These are phyloP conservation scores for Melampsora abietis-canadensis DNA, from an alignment of 1,284 basidiomycete genomes.

Conservation along the genomic window DNA sequence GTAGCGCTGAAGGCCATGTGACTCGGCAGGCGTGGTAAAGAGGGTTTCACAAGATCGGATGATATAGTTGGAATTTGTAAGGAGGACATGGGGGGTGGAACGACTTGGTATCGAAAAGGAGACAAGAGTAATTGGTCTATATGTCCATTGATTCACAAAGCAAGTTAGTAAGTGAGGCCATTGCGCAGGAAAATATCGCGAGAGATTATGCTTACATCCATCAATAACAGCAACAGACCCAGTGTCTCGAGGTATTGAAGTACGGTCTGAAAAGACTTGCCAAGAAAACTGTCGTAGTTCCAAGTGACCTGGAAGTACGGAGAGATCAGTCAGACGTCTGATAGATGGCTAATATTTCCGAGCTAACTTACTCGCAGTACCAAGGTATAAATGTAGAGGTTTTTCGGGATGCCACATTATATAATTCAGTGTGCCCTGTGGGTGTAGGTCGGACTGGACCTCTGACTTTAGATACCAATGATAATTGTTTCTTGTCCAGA, in stretches of 20 bases:
- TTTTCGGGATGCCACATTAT: slow-evolving; percentile 85
- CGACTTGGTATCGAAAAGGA: slow-evolving; percentile 86
- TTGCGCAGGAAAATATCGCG: not conserved
- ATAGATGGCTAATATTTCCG: slow-evolving; percentile 57
- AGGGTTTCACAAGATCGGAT: slow-evolving; percentile 9
- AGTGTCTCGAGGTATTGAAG: slow-evolving; percentile 69
- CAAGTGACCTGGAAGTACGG: slow-evolving; percentile 58
- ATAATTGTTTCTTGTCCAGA: slow-evolving; percentile 94
- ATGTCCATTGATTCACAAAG: slow-evolving; percentile 19
- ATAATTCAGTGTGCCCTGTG: slow-evolving; percentile 62
- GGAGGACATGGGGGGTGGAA: slow-evolving; percentile 92
- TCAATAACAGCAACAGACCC: slow-evolving; percentile 88
- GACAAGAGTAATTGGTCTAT: slow-evolving; percentile 75
- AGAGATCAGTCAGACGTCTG: slow-evolving; percentile 47
- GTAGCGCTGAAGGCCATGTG: slow-evolving; percentile 65
- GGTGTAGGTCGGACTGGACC: slow-evolving; percentile 56
- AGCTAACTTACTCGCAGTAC: slow-evolving; percentile 55
- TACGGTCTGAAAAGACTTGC: slow-evolving; percentile 68
- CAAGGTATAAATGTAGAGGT: slow-evolving; percentile 66
- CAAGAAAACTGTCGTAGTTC: slow-evolving; percentile 66
- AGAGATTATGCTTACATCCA: slow-evolving; percentile 63
- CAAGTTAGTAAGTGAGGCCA: not conserved
- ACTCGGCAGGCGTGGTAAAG: slow-evolving; percentile 59
- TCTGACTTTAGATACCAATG: slow-evolving; percentile 91
- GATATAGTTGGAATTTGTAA: slow-evolving; percentile 59